Evolutionary conservation across 352 stramenopile genomes (phyloP).

Genomic region (Phytophthora pinifolia): DNA sequence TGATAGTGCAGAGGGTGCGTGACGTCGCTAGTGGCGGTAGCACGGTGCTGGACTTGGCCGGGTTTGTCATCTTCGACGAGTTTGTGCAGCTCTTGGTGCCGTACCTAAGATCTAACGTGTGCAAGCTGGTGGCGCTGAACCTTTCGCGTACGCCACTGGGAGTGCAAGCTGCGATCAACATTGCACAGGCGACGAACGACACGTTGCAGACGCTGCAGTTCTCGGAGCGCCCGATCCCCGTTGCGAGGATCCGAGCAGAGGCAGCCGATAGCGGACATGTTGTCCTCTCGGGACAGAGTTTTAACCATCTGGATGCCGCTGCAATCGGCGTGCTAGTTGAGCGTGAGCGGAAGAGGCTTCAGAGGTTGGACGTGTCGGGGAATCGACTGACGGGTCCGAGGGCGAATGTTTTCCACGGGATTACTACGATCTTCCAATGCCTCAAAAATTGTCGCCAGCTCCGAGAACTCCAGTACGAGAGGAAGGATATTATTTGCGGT

Average conservation of each 20-base stretch:
- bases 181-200: slow-evolving; percentile 43
- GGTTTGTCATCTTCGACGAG: slow-evolving; percentile 59
- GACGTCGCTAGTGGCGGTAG: slow-evolving; percentile 37
- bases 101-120: slow-evolving; percentile 56
- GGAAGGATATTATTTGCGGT: background rate
- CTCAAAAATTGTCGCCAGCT: slow-evolving; percentile 54
- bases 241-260: slow-evolving; percentile 33
- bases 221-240: slow-evolving; percentile 38
- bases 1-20: slow-evolving; percentile 54
- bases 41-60: slow-evolving; percentile 48
- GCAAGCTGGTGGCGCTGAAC: slow-evolving; percentile 47
- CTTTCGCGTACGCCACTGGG: slow-evolving; percentile 55
- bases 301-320: slow-evolving; percentile 63
- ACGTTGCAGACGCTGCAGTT: slow-evolving; percentile 53
- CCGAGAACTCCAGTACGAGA: slow-evolving; percentile 50
- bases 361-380: slow-evolving; percentile 49
- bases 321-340: slow-evolving; percentile 54
- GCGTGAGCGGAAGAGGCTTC: slow-evolving; percentile 47
- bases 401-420: slow-evolving; percentile 60
- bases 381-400: slow-evolving; percentile 52
- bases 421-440: slow-evolving; percentile 42
- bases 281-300: slow-evolving; percentile 28
- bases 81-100: slow-evolving; percentile 56
- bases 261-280: slow-evolving; percentile 31
- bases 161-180: slow-evolving; percentile 35